A percentile compares a stretch with the other conserved stretches of the same genome.
These are phyloP conservation scores for Exserohilum rostratum DNA, from an alignment of 2,329 filamentous ascomycete genomes.

Conservation along the genomic window DNA sequence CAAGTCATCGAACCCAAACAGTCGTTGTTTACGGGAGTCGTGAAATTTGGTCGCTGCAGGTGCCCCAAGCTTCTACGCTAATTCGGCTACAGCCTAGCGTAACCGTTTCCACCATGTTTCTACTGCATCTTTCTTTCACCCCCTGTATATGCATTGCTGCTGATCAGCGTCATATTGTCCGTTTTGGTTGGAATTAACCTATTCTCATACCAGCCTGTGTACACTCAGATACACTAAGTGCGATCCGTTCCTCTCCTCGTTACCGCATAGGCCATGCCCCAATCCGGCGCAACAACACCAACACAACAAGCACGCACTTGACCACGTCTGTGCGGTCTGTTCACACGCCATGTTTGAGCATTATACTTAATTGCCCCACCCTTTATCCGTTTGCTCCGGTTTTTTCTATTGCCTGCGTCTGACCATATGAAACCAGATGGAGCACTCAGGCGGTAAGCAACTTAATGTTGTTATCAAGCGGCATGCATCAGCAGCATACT, in stretches of 20 bases:
- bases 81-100: slow-evolving; percentile 12
- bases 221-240: background rate
- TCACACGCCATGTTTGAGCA: too few relatives aligned
- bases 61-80: slow-evolving; percentile 19
- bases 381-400: too few relatives aligned
- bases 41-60: slow-evolving; percentile 29
- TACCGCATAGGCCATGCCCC: background rate
- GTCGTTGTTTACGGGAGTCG: slow-evolving; percentile 33
- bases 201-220: slow-evolving; percentile 1
- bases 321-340: too few relatives aligned
- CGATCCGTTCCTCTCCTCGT: background rate
- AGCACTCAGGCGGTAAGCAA: background rate
- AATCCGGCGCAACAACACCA: background rate
- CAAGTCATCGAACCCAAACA: slow-evolving; percentile 27
- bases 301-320: background rate
- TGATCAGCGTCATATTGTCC: slow-evolving; percentile 11
- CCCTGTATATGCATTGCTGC: slow-evolving; percentile 15
- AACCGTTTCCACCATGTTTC: slow-evolving; percentile 18
- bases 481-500: too few relatives aligned
- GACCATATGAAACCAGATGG: background rate
- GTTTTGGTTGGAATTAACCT: background rate
- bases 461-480: too few relatives aligned
- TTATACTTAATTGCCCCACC: too few relatives aligned
- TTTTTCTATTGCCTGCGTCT: background rate
- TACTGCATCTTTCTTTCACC: slow-evolving; percentile 14